Conservation (phyloP, 805 yeast species). For the Ogataea trehaloabstinens region DNA sequence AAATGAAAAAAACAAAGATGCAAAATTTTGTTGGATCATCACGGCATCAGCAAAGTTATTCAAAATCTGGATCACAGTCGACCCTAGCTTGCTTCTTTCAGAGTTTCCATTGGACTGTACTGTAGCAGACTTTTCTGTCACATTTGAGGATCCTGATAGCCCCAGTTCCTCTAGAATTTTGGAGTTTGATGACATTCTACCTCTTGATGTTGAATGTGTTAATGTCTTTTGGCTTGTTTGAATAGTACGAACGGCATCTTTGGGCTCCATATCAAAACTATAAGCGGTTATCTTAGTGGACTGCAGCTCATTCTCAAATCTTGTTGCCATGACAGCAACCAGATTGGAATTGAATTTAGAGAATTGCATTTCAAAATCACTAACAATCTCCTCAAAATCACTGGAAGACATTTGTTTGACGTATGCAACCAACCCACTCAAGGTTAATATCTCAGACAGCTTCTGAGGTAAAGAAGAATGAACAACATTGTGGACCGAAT, state of each 20-base stretch:
- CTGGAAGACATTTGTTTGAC: slow-evolving; percentile 54
- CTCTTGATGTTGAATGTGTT: slow-evolving; percentile 5
- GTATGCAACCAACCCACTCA: slow-evolving; percentile 52
- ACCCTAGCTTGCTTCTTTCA: slow-evolving; percentile 2
- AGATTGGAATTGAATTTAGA: slow-evolving; percentile 29
- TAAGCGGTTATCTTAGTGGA: slow-evolving; percentile 7
- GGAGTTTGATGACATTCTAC: slow-evolving; percentile 15
- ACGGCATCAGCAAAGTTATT: slow-evolving; percentile 14
- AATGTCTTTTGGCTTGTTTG: slow-evolving; percentile 9
- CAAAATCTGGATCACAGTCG: slow-evolving; percentile 8
- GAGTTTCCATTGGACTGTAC: slow-evolving; percentile 2
- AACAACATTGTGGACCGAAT: slow-evolving; percentile 10
- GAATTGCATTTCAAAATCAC: slow-evolving; percentile 35
- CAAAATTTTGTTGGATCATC: slow-evolving; percentile 46
- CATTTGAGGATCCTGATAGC: not conserved
- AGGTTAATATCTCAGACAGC: slow-evolving; percentile 40
- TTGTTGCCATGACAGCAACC: slow-evolving; percentile 16
- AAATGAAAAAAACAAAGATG: slow-evolving; percentile 42
- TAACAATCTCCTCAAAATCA: slow-evolving; percentile 44
- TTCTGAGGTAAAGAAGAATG: slow-evolving; percentile 21
- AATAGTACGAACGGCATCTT: slow-evolving; percentile 16
- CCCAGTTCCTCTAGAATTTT: slow-evolving; percentile 28
- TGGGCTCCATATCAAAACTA: slow-evolving; percentile 22
- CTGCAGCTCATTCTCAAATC: slow-evolving; percentile 12
- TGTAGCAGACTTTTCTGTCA: not conserved